Evolutionary conservation across 805 yeast genomes (phyloP), one percentile per base, ranked within the genome.

Genomic region (Schizosaccharomyces cryophilus): DNA sequence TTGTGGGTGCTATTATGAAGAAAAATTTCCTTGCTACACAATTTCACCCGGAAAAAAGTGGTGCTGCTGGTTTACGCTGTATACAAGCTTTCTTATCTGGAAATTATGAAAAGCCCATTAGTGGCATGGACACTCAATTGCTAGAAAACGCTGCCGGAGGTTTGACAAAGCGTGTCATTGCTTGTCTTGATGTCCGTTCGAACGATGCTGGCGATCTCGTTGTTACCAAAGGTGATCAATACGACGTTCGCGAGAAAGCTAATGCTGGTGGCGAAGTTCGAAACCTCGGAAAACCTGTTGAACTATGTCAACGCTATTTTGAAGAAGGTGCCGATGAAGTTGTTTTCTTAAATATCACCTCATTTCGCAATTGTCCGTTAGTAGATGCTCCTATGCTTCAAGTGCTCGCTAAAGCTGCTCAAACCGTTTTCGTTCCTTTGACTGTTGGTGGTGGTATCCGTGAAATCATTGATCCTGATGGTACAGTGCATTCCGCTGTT

Each of bases 21-120:
- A 89, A 87, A 64, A 74, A 90, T 11, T 86, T 93, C 72, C 21
- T 56, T n/a, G 95, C 96, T 54, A 93, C 97, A 0, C 99, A 93
- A 71, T 93, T 93, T 72, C 99, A 93, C 72, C 99, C 99, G n/a
- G 99, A 93, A 69, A 93, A 93, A 71, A 87, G 96, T 3, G 98
- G 98, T 13, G 69, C 75, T 26, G 95, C 95, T 4, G 99, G 99
- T 59, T 74, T 93, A 56, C 78, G 79, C 64, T 80, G 90, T 9
- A 78, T 93, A 62, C 77, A 78, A 62, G 79, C 85, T 31, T 93
- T 93, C 69, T 73, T 93, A 66, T 77, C 76, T 47, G 78, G 77
- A 31, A 67, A 71, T 9, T 40, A 21, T 40, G 42, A 19, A 26
- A n/a, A 21, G n/a, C 19, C 47, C 13, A 56, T 56, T 13, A 21